Evolutionary conservation across 2,329 filamentous ascomycete species (phyloP).

Genomic region (Pestalotiopsis sp.): DNA sequence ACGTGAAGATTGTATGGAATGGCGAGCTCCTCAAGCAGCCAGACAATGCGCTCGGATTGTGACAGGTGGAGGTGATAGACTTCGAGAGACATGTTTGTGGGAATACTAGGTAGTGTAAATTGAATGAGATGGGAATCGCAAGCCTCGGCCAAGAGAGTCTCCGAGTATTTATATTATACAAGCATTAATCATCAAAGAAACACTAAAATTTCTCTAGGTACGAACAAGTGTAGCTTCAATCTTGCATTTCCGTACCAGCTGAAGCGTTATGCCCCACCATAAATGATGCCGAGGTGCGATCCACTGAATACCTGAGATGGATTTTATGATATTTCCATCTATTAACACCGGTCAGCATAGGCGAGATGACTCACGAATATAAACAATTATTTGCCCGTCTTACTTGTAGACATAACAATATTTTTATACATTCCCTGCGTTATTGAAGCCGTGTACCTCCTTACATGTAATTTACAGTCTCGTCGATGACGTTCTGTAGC

Average conservation of each 20-base stretch:
- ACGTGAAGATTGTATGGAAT: slow-evolving; percentile 17
- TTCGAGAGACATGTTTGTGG: slow-evolving; percentile 19
- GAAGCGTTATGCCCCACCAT: not conserved
- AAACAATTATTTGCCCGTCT: not conserved
- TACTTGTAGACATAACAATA: not conserved
- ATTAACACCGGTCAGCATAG: not conserved
- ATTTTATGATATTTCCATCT: not conserved
- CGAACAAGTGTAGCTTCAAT: not conserved
- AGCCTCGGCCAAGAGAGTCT: too few relatives aligned
- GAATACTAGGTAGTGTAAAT: not conserved
- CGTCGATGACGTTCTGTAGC: not conserved
- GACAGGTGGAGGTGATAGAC: slow-evolving; percentile 21
- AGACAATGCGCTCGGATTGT: slow-evolving; percentile 22
- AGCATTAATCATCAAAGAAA: too few relatives aligned
- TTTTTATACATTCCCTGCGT: not conserved
- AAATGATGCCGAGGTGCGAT: not conserved
- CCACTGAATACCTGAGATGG: not conserved
- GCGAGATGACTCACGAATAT: not conserved
- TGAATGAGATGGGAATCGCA: not conserved
- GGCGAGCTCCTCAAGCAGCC: slow-evolving; percentile 21
- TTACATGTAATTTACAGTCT: not conserved
- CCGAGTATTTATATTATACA: too few relatives aligned
- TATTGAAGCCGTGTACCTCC: not conserved
- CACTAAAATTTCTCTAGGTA: too few relatives aligned
- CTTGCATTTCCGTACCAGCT: too few relatives aligned